Percentiles rank a stretch among this genome's conserved stretches.
phyloP scores from a whole-genome alignment of 1,139 yeast genomes.

The Candida sp. region DNA sequence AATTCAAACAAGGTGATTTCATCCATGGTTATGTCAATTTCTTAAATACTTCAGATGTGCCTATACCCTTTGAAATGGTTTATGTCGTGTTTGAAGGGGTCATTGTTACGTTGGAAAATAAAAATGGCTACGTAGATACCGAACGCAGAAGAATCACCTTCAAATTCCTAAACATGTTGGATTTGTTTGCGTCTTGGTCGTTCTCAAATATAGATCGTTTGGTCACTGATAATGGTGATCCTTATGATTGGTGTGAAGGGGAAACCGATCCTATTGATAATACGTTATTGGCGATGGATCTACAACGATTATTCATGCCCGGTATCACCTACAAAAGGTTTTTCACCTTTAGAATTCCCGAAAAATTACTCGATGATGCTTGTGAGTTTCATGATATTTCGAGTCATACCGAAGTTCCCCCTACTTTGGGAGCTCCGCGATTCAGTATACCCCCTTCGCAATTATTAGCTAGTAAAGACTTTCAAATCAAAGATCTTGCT shows the following conservation, averaged over 20 bases:
- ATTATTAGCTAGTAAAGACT: constrained; percentile 18
- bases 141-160: constrained; percentile 24
- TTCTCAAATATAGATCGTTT: constrained; percentile 44
- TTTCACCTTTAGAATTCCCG: constrained; percentile 42
- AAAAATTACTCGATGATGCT: constrained; percentile 37
- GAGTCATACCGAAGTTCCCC: constrained; percentile 35
- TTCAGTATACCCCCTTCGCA: constrained; percentile 19
- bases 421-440: constrained; percentile 34
- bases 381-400: constrained; percentile 36
- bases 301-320: constrained; percentile 37
- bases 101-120: constrained; percentile 23
- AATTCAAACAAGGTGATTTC: constrained; percentile 38
- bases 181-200: constrained; percentile 46
- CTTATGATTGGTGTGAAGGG: constrained; percentile 49
- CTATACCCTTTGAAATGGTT: constrained; percentile 40
- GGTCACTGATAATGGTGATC: constrained; percentile 45
- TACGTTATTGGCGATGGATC: constrained; percentile 34
- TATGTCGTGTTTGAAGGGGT: constrained; percentile 39
- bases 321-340: constrained; percentile 38
- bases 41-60: constrained; percentile 23
- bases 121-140: constrained; percentile 25
- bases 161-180: constrained; percentile 43
- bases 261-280: constrained; percentile 45
- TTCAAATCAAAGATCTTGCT: constrained; percentile 28
- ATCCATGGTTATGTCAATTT: constrained; percentile 39